These are phyloP conservation scores for Viola odorata DNA, from an alignment of 345 rosid species.

Conservation along the genomic window DNA sequence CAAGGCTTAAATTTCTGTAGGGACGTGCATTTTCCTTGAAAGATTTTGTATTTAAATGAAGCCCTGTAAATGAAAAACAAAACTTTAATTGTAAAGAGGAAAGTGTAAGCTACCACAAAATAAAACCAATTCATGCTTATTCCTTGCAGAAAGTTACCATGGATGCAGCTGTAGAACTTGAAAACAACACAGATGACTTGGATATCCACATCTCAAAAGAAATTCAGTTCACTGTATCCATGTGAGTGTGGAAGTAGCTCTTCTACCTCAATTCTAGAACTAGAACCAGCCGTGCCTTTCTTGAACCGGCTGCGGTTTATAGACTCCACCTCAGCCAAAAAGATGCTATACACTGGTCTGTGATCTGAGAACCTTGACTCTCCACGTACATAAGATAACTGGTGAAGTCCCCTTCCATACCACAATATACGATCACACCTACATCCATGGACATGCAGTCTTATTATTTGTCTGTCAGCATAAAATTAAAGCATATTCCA, in stretches of 20 bases:
- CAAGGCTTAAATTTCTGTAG: too few species aligned
- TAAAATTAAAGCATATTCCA: not conserved
- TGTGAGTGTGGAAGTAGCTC: constrained; percentile 65
- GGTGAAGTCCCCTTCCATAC: constrained; percentile 83
- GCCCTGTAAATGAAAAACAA: constrained; percentile 11
- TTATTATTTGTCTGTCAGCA: constrained; percentile 1
- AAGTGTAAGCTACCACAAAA: not conserved
- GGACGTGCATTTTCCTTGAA: too few species aligned
- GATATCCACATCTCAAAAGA: constrained; percentile 30
- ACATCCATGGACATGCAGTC: constrained; percentile 6
- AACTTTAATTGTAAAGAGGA: not conserved
- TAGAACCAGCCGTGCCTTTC: constrained; percentile 66
- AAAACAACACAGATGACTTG: not conserved
- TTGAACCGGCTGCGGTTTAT: constrained; percentile 44
- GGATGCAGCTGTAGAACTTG: not conserved
- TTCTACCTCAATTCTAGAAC: constrained; percentile 80
- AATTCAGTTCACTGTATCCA: constrained; percentile 46
- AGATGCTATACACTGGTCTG: constrained; percentile 84
- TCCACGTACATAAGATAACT: constrained; percentile 90
- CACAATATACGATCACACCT: constrained; percentile 99
- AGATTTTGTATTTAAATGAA: not conserved
- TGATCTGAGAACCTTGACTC: constrained; percentile 99
- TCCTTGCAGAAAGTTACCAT: constrained; percentile 15
- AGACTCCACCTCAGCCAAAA: constrained; percentile 81
- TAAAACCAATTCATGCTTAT: not conserved